Base-by-base conservation (phyloP, 2,329 filamentous ascomycete species). In the Colletotrichum shisoi region DNA sequence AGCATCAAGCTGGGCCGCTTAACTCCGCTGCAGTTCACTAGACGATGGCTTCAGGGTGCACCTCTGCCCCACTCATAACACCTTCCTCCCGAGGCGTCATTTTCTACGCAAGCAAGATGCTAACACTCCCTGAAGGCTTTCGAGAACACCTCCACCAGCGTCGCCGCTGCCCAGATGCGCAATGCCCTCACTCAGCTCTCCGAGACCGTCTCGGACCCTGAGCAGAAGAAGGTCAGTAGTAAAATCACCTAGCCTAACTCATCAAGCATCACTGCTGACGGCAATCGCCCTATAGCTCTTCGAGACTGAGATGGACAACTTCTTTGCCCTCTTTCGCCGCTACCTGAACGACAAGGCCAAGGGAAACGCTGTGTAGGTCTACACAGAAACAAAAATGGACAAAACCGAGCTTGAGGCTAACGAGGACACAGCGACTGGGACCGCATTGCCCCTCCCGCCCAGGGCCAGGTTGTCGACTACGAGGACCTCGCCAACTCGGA, bases 301-400 rank as follows among this genome's bases (percentile, higher is more conserved):
- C 80, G 94, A 98, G 84, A 96, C 94, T 4, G 94, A 99, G 83
- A 98, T 97, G 94, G 95, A 99, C 88, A 99, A 99, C 89, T 99
- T 99, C 87, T 99, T 99, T 79, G 91, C 93, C 69, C 91, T 99
- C 70, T 99, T 99, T 90, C 91, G 95, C 78, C 89, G 95, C 82
- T 99, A 97, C 82, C 85, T 99, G 71, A 97, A 97, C 79, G 95
- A 98, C 84, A 97, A 97, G 86, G 94, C 95, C 77, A 98, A 98
- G 89, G 94, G 94, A 79, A 97, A 95, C 79, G 89, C 89, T 58
- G 88, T 95, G 87, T 91, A 85, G 72, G 87, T 80, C 66, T 67
- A 56, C 46, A 63, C n/a, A 31, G 17, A 58, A 46, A 21, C 27
- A 49, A 56, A 27, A 12, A 34, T 2, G 37, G 3, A 52, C 17